Conservation (phyloP, 1,284 basidiomycete species). For the Grifola frondosa region DNA sequence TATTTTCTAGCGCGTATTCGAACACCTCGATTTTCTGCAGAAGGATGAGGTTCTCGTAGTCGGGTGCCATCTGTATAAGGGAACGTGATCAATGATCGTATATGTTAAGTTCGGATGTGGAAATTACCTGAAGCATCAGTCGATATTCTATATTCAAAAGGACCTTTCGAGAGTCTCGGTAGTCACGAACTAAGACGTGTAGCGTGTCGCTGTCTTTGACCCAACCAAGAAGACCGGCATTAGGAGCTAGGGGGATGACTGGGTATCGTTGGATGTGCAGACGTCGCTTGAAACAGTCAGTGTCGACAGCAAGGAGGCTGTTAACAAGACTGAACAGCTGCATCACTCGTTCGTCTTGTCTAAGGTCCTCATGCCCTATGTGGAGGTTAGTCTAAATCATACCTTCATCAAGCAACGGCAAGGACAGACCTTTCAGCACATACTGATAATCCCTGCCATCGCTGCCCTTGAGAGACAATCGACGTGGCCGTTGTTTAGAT, state of each 20-base stretch:
- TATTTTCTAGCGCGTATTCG: slow-evolving; percentile 98
- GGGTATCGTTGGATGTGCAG: slow-evolving; percentile 93
- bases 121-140: slow-evolving; percentile 86
- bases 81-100: too few relatives aligned
- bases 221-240: slow-evolving; percentile 95
- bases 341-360: slow-evolving; percentile 99
- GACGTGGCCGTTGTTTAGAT: slow-evolving; percentile 97
- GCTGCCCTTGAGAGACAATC: slow-evolving; percentile 85
- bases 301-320: slow-evolving; percentile 90
- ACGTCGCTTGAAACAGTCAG: slow-evolving; percentile 94
- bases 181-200: slow-evolving; percentile 97
- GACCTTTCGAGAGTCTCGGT: slow-evolving; percentile 93
- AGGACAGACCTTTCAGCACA: slow-evolving; percentile 91
- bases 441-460: slow-evolving; percentile 97
- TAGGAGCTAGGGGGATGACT: slow-evolving; percentile 96
- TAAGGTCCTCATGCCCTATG: slow-evolving; percentile 91
- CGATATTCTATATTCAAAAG: slow-evolving; percentile 98
- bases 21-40: slow-evolving; percentile 99
- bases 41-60: slow-evolving; percentile 93
- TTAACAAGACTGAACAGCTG: slow-evolving; percentile 98
- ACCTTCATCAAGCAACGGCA: too few relatives aligned
- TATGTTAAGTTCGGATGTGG: too few relatives aligned
- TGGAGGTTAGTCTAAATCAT: too few relatives aligned
- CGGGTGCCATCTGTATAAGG: slow-evolving; percentile 91
- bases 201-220: slow-evolving; percentile 96